Evolutionary conservation across 1,284 basidiomycete species (phyloP).

Genomic region (Tremellales sp.): DNA sequence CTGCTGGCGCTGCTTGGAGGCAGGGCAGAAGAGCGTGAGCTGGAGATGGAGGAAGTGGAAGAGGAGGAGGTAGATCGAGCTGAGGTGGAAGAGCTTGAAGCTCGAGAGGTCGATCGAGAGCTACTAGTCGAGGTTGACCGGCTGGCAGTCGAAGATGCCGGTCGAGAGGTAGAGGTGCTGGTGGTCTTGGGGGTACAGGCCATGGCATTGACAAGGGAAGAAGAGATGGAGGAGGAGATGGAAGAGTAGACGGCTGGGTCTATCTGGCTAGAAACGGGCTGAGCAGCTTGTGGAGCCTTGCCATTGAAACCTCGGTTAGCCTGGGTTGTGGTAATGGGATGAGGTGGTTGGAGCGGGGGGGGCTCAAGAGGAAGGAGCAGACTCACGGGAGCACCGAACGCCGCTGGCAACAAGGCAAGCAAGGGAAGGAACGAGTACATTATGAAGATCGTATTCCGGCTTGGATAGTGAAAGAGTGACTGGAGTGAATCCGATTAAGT

Average conservation of each 20-base stretch:
- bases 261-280: neutral
- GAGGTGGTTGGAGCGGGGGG: too few relatives aligned
- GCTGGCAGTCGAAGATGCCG: too few relatives aligned
- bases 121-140: too few relatives aligned
- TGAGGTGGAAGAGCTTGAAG: neutral
- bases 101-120: neutral
- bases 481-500: too few relatives aligned
- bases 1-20: neutral
- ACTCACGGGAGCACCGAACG: too few relatives aligned
- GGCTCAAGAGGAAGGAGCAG: too few relatives aligned
- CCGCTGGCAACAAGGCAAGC: too few relatives aligned
- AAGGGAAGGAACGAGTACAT: too few relatives aligned
- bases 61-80: neutral
- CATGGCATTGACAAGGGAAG: neutral
- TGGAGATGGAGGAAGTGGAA: neutral
- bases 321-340: too few relatives aligned
- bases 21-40: neutral
- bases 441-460: too few relatives aligned
- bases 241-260: neutral
- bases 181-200: neutral
- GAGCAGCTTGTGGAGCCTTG: neutral
- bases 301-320: too few relatives aligned
- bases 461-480: too few relatives aligned
- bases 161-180: neutral
- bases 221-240: neutral